Evolutionary conservation across 164 flowering plant species (phyloP).

Genomic region (Annona squamosa): DNA sequence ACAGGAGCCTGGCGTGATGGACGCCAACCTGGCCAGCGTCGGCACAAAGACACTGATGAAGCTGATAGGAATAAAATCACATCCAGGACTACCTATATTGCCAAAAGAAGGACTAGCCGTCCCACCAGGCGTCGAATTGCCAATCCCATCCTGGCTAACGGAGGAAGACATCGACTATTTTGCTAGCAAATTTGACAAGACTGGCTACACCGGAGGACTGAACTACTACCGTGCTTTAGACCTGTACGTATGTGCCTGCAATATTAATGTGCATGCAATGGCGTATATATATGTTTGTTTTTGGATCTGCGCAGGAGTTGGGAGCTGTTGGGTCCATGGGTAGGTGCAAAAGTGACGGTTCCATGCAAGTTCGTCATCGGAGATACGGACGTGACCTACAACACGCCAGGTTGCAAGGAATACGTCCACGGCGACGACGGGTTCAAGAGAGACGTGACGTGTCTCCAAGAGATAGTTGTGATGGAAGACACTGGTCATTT

Average conservation of each 20-base stretch:
- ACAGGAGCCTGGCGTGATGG: constrained; percentile 48
- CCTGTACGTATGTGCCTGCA: constrained; percentile 23
- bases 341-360: constrained; percentile 34
- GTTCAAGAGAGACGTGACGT: constrained; percentile 20
- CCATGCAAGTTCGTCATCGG: constrained; percentile 41
- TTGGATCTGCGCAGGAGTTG: constrained; percentile 27
- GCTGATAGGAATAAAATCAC: constrained; percentile 26
- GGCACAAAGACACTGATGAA: constrained; percentile 37
- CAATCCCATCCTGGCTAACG: constrained; percentile 42
- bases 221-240: constrained; percentile 53
- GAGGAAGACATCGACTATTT: constrained; percentile 39
- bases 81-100: constrained; percentile 26
- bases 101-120: constrained; percentile 19
- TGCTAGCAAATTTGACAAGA: constrained; percentile 36
- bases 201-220: constrained; percentile 45
- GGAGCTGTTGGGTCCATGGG: constrained; percentile 54
- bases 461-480: constrained; percentile 7
- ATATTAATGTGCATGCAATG: neutral
- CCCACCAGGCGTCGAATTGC: neutral
- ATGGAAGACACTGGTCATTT: constrained; percentile 12
- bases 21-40: constrained; percentile 37
- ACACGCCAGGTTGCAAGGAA: constrained; percentile 19
- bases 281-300: constrained; percentile 10
- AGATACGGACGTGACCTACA: constrained; percentile 29
- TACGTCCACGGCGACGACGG: constrained; percentile 22